These are phyloP conservation scores for Penicillium maclennaniae DNA, from an alignment of 495 filamentous ascomycete genomes.

Conservation along the genomic window DNA sequence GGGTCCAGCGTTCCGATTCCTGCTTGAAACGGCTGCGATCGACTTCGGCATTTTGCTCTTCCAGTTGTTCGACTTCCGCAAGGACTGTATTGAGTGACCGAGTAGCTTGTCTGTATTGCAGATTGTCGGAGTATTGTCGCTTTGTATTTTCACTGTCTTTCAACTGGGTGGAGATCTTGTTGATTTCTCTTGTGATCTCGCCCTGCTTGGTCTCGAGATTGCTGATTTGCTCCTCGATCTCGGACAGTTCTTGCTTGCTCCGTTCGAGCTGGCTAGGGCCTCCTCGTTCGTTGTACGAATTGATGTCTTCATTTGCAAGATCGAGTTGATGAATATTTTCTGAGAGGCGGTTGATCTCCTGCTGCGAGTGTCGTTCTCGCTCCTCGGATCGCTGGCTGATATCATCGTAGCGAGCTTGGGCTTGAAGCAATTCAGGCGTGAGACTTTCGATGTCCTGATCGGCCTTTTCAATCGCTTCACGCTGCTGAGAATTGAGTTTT, in stretches of 20 bases:
- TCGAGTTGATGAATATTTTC: slow-evolving; percentile 73
- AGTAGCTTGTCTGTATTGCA: slow-evolving; percentile 72
- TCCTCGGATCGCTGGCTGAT: slow-evolving; percentile 64
- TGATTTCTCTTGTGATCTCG: slow-evolving; percentile 62
- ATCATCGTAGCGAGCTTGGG: slow-evolving; percentile 70
- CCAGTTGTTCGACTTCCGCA: slow-evolving; percentile 69
- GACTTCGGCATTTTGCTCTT: slow-evolving; percentile 74
- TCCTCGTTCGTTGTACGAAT: slow-evolving; percentile 71
- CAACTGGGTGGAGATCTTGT: slow-evolving; percentile 73
- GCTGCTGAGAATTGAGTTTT: slow-evolving; percentile 61
- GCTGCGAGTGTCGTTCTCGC: slow-evolving; percentile 69
- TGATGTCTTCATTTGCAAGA: slow-evolving; percentile 70
- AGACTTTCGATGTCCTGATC: slow-evolving; percentile 69
- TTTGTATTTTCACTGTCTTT: slow-evolving; percentile 74
- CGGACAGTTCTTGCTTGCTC: slow-evolving; percentile 65
- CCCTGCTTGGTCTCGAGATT: slow-evolving; percentile 63
- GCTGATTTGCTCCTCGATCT: slow-evolving; percentile 60
- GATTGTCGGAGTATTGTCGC: slow-evolving; percentile 79
- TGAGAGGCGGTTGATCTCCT: slow-evolving; percentile 64
- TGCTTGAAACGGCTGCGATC: slow-evolving; percentile 70
- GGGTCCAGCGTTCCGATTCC: slow-evolving; percentile 62
- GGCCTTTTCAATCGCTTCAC: slow-evolving; percentile 58
- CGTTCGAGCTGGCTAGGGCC: slow-evolving; percentile 67
- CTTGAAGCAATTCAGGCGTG: slow-evolving; percentile 67
- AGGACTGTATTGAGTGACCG: slow-evolving; percentile 62